These are phyloP conservation scores for Symbiodinium natans DNA, from an alignment of 73 alveolate genomes.

Conservation along the genomic window DNA sequence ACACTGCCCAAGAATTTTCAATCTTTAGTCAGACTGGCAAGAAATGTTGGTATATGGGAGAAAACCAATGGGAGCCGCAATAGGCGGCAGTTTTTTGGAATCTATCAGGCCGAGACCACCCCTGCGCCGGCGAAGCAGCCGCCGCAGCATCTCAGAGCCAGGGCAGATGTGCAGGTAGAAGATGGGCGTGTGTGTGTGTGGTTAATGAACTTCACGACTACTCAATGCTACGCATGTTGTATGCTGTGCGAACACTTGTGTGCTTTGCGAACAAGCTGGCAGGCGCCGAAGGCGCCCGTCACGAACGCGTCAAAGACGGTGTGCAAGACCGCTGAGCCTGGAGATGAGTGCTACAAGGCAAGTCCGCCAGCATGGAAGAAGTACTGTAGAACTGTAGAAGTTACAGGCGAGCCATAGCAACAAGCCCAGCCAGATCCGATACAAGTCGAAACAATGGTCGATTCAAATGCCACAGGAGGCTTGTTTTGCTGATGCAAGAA, in stretches of 20 bases:
- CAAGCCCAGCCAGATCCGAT: too few relatives aligned
- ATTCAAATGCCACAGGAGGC: background rate
- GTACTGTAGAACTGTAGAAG: too few relatives aligned
- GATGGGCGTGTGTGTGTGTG: too few relatives aligned
- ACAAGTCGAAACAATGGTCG: background rate
- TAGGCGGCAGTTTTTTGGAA: background rate
- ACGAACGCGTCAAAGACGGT: background rate
- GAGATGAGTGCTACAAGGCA: slow-evolving; percentile 72
- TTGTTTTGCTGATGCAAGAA: too few relatives aligned
- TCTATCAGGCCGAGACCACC: background rate
- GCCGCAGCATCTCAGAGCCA: background rate
- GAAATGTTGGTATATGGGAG: too few relatives aligned
- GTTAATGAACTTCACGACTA: background rate
- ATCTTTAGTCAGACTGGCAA: too few relatives aligned
- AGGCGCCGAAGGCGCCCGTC: background rate
- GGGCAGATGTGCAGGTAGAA: background rate
- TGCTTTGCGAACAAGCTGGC: too few relatives aligned
- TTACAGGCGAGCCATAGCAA: too few relatives aligned
- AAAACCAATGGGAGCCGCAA: too few relatives aligned
- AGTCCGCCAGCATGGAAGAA: too few relatives aligned
- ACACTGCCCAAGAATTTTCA: background rate
- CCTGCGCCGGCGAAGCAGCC: background rate
- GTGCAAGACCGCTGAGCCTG: slow-evolving; percentile 52
- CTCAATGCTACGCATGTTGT: background rate
- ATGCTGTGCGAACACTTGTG: too few relatives aligned